phyloP scores from a whole-genome alignment of 1,139 yeast genomes.

The Yamadazyma triangularis region DNA sequence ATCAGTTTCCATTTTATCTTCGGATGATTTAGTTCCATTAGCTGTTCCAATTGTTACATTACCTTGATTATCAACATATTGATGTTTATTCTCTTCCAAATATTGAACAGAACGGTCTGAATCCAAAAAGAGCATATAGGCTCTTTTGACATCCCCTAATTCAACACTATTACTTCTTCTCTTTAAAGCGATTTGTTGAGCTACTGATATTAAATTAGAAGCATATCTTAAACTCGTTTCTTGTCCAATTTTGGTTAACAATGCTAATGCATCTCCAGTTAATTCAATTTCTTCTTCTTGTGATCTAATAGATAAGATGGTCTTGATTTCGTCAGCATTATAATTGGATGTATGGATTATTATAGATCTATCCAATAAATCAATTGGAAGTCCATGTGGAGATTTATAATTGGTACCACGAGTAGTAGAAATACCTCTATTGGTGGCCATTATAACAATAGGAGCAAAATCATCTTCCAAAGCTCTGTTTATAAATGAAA shows the following conservation, averaged over 20 bases:
- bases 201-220: constrained; percentile 81
- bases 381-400: constrained; percentile 96
- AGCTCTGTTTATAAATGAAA: constrained; percentile 92
- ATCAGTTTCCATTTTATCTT: constrained; percentile 51
- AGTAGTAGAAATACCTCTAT: constrained; percentile 87
- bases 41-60: constrained; percentile 47
- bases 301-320: constrained; percentile 87
- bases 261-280: constrained; percentile 75
- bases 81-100: constrained; percentile 62
- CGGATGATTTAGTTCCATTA: constrained; percentile 12
- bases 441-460: constrained; percentile 97
- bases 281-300: constrained; percentile 94
- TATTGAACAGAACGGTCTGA: constrained; percentile 81
- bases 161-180: constrained; percentile 71
- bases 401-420: constrained; percentile 93
- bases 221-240: constrained; percentile 95
- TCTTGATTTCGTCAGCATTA: constrained; percentile 74
- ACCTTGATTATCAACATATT: constrained; percentile 72
- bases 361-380: constrained; percentile 88
- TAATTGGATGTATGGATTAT: constrained; percentile 84
- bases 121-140: constrained; percentile 84
- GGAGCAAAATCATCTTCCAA: constrained; percentile 97
- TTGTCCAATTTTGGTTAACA: constrained; percentile 86
- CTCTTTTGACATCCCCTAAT: constrained; percentile 80
- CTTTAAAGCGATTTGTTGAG: constrained; percentile 80